A percentile compares a stretch with the other conserved stretches of the same genome.
These are phyloP conservation scores for Protomyces arabidopsidicola DNA, from an alignment of 1,139 yeast genomes.

Conservation along the genomic window DNA sequence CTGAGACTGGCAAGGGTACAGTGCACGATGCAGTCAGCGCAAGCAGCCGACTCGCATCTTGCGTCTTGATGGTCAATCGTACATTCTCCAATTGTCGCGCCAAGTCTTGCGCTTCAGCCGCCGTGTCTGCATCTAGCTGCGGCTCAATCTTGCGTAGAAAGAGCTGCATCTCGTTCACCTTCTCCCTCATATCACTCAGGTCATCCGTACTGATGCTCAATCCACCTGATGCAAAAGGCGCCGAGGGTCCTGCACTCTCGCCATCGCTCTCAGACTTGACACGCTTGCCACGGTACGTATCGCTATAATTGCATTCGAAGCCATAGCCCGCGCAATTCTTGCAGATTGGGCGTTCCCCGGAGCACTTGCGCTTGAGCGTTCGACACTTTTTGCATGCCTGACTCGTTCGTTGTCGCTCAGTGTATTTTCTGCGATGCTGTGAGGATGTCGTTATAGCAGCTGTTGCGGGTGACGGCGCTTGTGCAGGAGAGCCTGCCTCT, in stretches of 20 bases:
- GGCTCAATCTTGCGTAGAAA: slow-evolving; percentile 10
- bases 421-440: slow-evolving; percentile 16
- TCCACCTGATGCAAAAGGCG: neutral
- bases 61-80: neutral
- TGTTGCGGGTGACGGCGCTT: neutral
- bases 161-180: neutral
- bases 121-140: slow-evolving; percentile 17
- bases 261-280: slow-evolving; percentile 18
- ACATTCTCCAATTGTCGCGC: neutral
- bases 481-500: neutral
- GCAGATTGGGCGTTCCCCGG: slow-evolving; percentile 22
- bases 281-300: slow-evolving; percentile 23
- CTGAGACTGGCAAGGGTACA: neutral
- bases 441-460: neutral
- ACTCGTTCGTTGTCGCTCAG: slow-evolving; percentile 25
- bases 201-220: neutral
- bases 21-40: neutral
- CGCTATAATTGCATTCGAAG: slow-evolving; percentile 14
- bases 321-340: slow-evolving; percentile 26
- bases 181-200: neutral
- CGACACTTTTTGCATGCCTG: slow-evolving; percentile 27
- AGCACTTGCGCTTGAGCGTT: slow-evolving; percentile 23
- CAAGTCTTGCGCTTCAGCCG: slow-evolving; percentile 3
- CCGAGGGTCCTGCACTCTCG: slow-evolving; percentile 1
- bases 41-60: neutral